These are phyloP conservation scores for Cercospora sp. DNA, from an alignment of 2,329 filamentous ascomycete species.

Conservation along the genomic window DNA sequence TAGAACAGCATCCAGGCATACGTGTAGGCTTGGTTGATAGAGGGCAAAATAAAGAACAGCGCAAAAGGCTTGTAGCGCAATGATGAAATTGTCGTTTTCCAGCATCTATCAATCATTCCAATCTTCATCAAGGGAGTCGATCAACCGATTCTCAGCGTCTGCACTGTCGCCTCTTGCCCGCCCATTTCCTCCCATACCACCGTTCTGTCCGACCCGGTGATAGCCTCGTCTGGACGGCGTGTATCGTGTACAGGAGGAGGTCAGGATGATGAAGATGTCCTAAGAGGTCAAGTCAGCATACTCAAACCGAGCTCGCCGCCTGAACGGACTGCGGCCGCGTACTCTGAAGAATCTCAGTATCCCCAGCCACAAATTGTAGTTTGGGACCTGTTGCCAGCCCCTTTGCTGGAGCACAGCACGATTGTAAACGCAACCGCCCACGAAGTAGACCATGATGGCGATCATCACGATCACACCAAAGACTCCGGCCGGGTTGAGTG, in stretches of 20 bases:
- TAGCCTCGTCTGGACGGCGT: constrained; percentile 68
- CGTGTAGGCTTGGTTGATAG: not conserved
- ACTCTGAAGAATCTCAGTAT: constrained; percentile 83
- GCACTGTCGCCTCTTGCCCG: constrained; percentile 50
- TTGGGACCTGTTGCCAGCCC: constrained; percentile 92
- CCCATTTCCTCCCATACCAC: constrained; percentile 48
- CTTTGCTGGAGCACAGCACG: constrained; percentile 90
- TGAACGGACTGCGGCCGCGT: constrained; percentile 32
- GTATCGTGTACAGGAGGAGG: constrained; percentile 68
- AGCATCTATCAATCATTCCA: constrained; percentile 70
- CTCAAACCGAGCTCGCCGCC: constrained; percentile 13
- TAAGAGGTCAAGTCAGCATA: constrained; percentile 30
- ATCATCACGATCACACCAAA: constrained; percentile 83
- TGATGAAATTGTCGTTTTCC: not conserved
- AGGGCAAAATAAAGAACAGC: not conserved
- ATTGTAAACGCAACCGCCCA: constrained; percentile 94
- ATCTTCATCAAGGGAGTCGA: constrained; percentile 94
- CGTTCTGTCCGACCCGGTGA: constrained; percentile 59
- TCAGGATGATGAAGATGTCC: constrained; percentile 65
- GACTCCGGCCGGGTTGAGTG: constrained; percentile 69
- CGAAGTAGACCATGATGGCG: constrained; percentile 81
- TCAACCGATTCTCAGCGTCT: constrained; percentile 89
- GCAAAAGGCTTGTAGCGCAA: not conserved
- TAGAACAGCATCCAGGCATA: too few species aligned
- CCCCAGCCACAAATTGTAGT: constrained; percentile 89